Percentiles rank a stretch among this genome's conserved stretches.
Conservation (phyloP, 176 grass and related monocot species). For the Avena sativa region DNA sequence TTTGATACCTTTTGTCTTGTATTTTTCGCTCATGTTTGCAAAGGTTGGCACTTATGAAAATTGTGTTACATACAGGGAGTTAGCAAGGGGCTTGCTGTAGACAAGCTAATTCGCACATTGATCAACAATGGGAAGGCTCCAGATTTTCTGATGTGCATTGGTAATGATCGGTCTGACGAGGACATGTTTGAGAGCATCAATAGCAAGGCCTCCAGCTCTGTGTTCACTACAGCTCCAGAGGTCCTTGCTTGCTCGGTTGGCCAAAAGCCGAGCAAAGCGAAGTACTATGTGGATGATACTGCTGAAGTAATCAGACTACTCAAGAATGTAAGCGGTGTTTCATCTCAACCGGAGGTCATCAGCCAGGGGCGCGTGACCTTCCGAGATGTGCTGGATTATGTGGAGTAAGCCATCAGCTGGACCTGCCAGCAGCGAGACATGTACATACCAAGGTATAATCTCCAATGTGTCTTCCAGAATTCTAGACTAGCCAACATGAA, state of each 20-base stretch:
- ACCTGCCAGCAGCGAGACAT: conserved; percentile 33
- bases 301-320: conserved; percentile 82
- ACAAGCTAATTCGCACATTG: conserved; percentile 68
- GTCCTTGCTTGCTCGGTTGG: conserved; percentile 92
- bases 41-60: not conserved
- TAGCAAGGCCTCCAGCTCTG: conserved; percentile 44
- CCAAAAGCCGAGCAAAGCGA: conserved; percentile 90
- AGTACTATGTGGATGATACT: conserved; percentile 88
- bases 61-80: conserved; percentile 60
- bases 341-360: conserved; percentile 45
- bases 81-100: conserved; percentile 81
- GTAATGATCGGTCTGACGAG: conserved; percentile 88
- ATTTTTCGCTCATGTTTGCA: conserved; percentile 7
- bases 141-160: conserved; percentile 81
- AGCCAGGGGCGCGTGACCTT: conserved; percentile 57
- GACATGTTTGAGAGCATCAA: conserved; percentile 95
- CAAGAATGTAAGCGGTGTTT: conserved; percentile 45
- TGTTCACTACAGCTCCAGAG: conserved; percentile 53
- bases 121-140: conserved; percentile 58
- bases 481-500: conserved; percentile 40
- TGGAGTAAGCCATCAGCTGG: conserved; percentile 25
- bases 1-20: not conserved
- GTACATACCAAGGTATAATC: conserved; percentile 40
- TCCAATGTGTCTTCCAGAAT: conserved; percentile 33
- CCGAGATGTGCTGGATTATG: conserved; percentile 51